Evolutionary conservation across 805 yeast species (phyloP), one percentile per base, ranked within the genome.

Genomic region (Candida gorgasii): DNA sequence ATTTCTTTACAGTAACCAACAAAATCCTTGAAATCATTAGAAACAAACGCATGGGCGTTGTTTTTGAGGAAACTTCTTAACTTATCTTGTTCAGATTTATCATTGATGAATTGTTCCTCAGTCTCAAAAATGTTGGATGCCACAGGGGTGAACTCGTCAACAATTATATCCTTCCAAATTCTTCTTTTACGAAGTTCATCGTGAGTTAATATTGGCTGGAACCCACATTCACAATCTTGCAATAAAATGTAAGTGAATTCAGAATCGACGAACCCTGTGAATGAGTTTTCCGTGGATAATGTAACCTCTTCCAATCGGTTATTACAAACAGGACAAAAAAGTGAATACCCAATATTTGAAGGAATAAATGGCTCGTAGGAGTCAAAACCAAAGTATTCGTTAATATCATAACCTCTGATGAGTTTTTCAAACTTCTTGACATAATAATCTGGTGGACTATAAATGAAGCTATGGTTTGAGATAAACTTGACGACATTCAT

Each of bases 51-150:
- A 45, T 46, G 15, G 46, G 45, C 9, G 44, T 47, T 22, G 47
- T 68, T 18, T 33, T 41, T 22, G 71, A 23, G 72, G 65, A 26
- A 32, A 19, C 36, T 33, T 22, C 36, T 36, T 9, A 37, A 23
- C 13, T 19, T 31, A 8, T 29, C 34, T 4, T 34, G 41, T 22
- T 43, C 40, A 22, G 43, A 26, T 20, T 39, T 38, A 24, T 39
- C 38, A 13, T 22, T 43, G 12, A 43, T 47, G 36, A 39, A 50
- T 41, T 43, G 50, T 42, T 35, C 42, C 46, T 87, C 72, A 12
- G 76, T 75, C 48, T 74, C 76, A 38, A 86, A 36, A 16, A 32
- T 20, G 5, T 15, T 31, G 13, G 24, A 20, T 7, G 4, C 13
- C 9, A 19, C 19, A 7, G 19, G 19, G 5, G 42, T 28, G 15